phyloP scores from a whole-genome alignment of 768 basidiomycete species.

The Trametes meyenii region DNA sequence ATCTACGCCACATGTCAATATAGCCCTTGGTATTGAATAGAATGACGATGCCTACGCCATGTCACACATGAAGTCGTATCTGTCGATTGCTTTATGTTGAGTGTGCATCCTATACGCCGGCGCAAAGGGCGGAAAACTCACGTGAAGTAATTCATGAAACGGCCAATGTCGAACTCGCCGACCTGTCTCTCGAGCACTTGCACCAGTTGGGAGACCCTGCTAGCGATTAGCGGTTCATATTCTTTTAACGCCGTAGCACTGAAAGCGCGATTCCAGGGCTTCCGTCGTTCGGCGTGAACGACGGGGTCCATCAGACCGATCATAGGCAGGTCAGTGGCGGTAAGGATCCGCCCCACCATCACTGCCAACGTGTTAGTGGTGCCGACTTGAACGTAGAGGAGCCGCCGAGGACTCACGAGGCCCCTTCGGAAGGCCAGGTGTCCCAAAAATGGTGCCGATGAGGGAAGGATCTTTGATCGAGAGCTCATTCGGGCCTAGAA shows the following conservation, averaged over 20 bases:
- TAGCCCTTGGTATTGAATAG: neutral
- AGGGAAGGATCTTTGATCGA: slow-evolving; percentile 13
- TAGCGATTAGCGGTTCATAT: slow-evolving; percentile 44
- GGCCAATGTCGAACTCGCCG: slow-evolving; percentile 34
- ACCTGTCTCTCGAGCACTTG: slow-evolving; percentile 33
- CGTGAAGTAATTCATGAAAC: slow-evolving; percentile 46
- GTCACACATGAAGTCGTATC: slow-evolving; percentile 48
- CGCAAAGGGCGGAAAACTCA: slow-evolving; percentile 26
- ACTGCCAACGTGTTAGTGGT: neutral
- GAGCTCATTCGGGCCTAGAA: slow-evolving; percentile 22
- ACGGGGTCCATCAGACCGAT: slow-evolving; percentile 13
- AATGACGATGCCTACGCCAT: slow-evolving; percentile 34
- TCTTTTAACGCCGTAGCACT: slow-evolving; percentile 48
- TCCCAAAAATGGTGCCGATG: neutral
- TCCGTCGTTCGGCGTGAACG: slow-evolving; percentile 49
- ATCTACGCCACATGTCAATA: slow-evolving; percentile 28
- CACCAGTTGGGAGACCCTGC: slow-evolving; percentile 44
- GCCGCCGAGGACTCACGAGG: slow-evolving; percentile 34
- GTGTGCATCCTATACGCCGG: neutral
- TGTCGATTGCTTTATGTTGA: slow-evolving; percentile 10
- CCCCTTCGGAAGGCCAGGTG: slow-evolving; percentile 46
- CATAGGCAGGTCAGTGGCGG: slow-evolving; percentile 2
- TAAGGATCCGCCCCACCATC: slow-evolving; percentile 6
- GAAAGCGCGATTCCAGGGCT: slow-evolving; percentile 55
- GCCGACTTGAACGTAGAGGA: neutral